These are phyloP conservation scores for Blastobotrys parvus DNA, from an alignment of 805 yeast genomes.

Conservation along the genomic window DNA sequence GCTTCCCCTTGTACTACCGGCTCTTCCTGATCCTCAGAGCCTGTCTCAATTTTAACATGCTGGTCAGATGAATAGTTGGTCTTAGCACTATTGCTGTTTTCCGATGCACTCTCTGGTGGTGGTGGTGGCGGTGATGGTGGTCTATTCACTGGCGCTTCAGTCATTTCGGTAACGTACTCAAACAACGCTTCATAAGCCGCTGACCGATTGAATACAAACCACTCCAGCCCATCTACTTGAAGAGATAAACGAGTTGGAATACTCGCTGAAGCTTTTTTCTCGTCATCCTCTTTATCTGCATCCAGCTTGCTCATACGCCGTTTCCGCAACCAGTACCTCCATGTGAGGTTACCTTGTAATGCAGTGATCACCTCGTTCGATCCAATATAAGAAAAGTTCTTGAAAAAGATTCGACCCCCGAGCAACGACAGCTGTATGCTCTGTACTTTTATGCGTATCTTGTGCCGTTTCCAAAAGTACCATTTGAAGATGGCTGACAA, in stretches of 20 bases:
- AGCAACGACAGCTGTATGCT: conserved; percentile 68
- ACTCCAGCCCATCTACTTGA: conserved; percentile 67
- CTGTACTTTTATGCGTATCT: conserved; percentile 56
- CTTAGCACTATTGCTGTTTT: not conserved
- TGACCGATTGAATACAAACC: conserved; percentile 74
- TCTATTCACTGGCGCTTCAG: not conserved
- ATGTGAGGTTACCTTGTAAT: conserved; percentile 66
- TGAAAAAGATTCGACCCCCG: conserved; percentile 76
- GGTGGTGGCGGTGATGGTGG: no score
- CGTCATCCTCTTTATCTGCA: conserved; percentile 12
- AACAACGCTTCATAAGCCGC: conserved; percentile 64
- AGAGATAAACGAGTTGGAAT: conserved; percentile 29
- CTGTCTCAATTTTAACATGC: not conserved
- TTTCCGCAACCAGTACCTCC: conserved; percentile 79
- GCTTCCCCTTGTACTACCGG: not conserved
- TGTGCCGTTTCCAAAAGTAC: conserved; percentile 54
- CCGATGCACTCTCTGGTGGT: not conserved
- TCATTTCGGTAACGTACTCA: conserved; percentile 3
- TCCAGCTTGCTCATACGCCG: conserved; percentile 31
- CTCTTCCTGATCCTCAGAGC: not conserved
- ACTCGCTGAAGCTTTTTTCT: conserved; percentile 9
- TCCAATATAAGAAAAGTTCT: conserved; percentile 66
- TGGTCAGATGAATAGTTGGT: not conserved
- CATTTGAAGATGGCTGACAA: conserved; percentile 45
- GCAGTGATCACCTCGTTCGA: conserved; percentile 63